Percentiles rank a stretch among this genome's conserved stretches.
phyloP scores from a whole-genome alignment of 129 eudicot genomes.

The Chrysanthemum lavandulifolium region DNA sequence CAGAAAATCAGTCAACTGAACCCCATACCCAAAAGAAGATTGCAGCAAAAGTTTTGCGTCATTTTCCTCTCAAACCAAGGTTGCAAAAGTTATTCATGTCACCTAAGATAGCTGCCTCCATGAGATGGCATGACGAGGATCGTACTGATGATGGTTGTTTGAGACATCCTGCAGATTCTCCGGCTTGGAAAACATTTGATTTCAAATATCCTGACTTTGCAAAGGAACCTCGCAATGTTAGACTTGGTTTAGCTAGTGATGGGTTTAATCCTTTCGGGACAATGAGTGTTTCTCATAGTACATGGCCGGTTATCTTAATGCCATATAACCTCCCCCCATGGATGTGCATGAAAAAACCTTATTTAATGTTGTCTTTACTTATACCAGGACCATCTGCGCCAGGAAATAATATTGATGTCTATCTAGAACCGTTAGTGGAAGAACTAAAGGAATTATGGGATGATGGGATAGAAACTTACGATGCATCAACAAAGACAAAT shows the following conservation, averaged over 20 bases:
- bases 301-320: neutral
- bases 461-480: neutral
- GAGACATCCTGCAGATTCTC: neutral
- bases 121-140: slow-evolving; percentile 1
- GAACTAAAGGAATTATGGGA: slow-evolving; percentile 3
- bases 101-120: neutral
- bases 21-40: neutral
- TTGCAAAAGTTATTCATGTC: slow-evolving; percentile 5
- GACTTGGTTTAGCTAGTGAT: slow-evolving; percentile 4
- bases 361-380: neutral
- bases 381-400: neutral
- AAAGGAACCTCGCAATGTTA: slow-evolving; percentile 9
- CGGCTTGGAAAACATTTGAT: slow-evolving; percentile 4
- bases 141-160: neutral
- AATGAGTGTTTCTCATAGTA: neutral
- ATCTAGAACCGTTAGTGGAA: neutral
- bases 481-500: slow-evolving; percentile 6
- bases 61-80: neutral
- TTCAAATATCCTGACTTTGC: neutral
- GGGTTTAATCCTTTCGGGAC: neutral
- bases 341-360: slow-evolving; percentile 11
- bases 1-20: neutral
- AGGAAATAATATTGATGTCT: slow-evolving; percentile 3
- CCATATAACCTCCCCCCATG: slow-evolving; percentile 12
- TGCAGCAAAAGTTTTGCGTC: neutral